These are phyloP conservation scores for Coprinopsis marcescibilis DNA, from an alignment of 768 basidiomycete genomes.

Conservation along the genomic window DNA sequence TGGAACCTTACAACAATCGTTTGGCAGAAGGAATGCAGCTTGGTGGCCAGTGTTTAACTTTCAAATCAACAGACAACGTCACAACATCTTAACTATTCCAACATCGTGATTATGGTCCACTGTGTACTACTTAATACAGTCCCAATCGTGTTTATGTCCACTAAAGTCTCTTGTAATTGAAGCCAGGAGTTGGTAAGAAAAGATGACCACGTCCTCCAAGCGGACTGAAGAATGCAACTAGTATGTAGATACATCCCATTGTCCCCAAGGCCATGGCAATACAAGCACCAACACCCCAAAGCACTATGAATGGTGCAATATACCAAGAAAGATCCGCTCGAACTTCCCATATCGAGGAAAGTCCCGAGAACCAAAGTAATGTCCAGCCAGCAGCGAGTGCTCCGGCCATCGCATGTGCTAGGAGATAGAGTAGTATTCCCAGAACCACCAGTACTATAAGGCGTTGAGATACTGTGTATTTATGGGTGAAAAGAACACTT, in stretches of 20 bases:
- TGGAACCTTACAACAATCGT: no score
- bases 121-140: no score
- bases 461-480: neutral
- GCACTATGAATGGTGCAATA: constrained; percentile 3
- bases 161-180: no score
- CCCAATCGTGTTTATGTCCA: no score
- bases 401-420: neutral
- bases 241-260: neutral
- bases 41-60: no score
- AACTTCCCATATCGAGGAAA: neutral
- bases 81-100: no score
- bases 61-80: no score
- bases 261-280: neutral
- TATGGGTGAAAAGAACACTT: neutral
- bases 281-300: neutral
- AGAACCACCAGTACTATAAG: neutral
- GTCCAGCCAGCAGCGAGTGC: neutral
- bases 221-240: no score
- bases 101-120: no score
- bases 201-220: no score
- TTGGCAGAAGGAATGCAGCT: no score
- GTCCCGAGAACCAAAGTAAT: neutral
- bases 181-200: no score
- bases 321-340: neutral
- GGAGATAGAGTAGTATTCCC: neutral